These are phyloP conservation scores for Prunus yedoensis DNA, from an alignment of 331 rosid genomes.

Conservation along the genomic window DNA sequence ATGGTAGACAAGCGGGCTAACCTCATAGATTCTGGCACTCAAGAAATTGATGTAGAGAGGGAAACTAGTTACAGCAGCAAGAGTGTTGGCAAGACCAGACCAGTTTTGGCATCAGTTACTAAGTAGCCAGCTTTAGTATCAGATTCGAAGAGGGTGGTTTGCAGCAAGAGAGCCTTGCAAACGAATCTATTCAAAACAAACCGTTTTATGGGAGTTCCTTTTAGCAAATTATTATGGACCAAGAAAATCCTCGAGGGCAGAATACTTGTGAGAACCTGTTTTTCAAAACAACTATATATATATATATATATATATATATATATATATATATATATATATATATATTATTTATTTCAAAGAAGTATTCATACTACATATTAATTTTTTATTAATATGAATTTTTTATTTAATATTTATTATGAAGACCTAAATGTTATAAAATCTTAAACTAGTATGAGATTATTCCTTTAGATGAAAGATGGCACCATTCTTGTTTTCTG, in stretches of 20 bases:
- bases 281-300: slow-evolving; percentile 3
- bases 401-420: too few species aligned
- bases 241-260: slow-evolving; percentile 51
- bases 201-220: slow-evolving; percentile 72
- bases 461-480: too few species aligned
- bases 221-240: slow-evolving; percentile 37
- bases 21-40: slow-evolving; percentile 40
- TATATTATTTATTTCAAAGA: too few species aligned
- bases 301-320: too few species aligned
- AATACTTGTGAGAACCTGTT: slow-evolving; percentile 54
- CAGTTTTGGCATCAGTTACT: slow-evolving; percentile 55
- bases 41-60: slow-evolving; percentile 60
- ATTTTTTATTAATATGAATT: too few species aligned
- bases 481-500: rapidly evolving
- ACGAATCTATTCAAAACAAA: slow-evolving; percentile 51
- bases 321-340: too few species aligned
- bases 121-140: neutral
- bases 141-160: too few species aligned
- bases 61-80: slow-evolving; percentile 43
- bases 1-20: slow-evolving; percentile 62
- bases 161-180: slow-evolving; percentile 6
- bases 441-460: too few species aligned
- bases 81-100: slow-evolving; percentile 60
- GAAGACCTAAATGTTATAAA: too few species aligned
- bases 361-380: too few species aligned